Evolutionary conservation across 1,139 yeast genomes (phyloP).

Genomic region (Taphrina wiesneri): DNA sequence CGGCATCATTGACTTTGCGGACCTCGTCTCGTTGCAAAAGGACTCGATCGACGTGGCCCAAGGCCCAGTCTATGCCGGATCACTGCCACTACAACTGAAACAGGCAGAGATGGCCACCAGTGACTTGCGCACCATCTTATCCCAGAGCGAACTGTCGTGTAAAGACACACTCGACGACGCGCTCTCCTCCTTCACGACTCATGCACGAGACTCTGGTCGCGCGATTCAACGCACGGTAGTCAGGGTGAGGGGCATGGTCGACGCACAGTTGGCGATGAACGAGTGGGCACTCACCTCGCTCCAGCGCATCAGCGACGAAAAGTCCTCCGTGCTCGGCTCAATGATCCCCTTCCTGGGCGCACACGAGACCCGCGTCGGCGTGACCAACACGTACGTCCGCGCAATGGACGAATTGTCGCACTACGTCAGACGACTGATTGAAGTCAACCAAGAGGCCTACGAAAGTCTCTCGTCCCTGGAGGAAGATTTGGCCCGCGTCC

Average conservation of each 20-base stretch:
- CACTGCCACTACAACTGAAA: slow-evolving; percentile 26
- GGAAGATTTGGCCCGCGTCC: slow-evolving; percentile 20
- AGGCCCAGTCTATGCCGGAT: slow-evolving; percentile 8
- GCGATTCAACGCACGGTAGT: slow-evolving; percentile 30
- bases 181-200: slow-evolving; percentile 14
- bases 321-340: slow-evolving; percentile 8
- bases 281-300: slow-evolving; percentile 29
- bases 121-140: slow-evolving; percentile 19
- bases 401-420: slow-evolving; percentile 25
- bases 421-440: slow-evolving; percentile 15
- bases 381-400: slow-evolving; percentile 19
- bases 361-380: slow-evolving; percentile 12
- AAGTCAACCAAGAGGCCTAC: slow-evolving; percentile 17
- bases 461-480: slow-evolving; percentile 7
- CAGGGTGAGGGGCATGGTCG: slow-evolving; percentile 18
- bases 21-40: slow-evolving; percentile 14
- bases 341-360: slow-evolving; percentile 18
- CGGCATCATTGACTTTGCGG: slow-evolving; percentile 6
- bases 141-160: slow-evolving; percentile 16
- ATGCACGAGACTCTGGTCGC: slow-evolving; percentile 20
- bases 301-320: not conserved
- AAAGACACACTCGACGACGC: slow-evolving; percentile 26
- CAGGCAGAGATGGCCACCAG: slow-evolving; percentile 28
- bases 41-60: slow-evolving; percentile 13
- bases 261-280: slow-evolving; percentile 26